Evolutionary conservation across 225 moss, liverwort and hornwort genomes (phyloP), one percentile per base, ranked within the genome.

Genomic region (Marchantia paleacea): DNA sequence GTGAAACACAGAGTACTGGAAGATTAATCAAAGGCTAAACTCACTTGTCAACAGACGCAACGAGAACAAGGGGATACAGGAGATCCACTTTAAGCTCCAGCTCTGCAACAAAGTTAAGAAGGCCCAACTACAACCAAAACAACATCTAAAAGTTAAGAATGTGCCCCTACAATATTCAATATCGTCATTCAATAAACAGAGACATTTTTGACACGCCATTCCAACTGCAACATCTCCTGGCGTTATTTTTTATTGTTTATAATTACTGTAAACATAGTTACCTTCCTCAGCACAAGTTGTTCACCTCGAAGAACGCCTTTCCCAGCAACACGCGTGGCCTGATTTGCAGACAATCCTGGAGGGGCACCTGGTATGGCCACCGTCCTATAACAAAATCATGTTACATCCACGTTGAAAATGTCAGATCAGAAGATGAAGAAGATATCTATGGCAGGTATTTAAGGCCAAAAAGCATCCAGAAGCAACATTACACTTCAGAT

Each of bases 71-170:
- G 31, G 91, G 90, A 78, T 92, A 99, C 29, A 95, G 89, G 81
- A 89, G 86, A 73, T 86, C 84, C 57, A 89, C 86, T 85, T 81
- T 87, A 69, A 95, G 83, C 72, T 92, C 89, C 57, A 94, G 89
- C 88, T 94, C 95, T 76, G 88, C 91, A 79, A 95, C 78, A 75
- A 86, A 91, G 87, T 99, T 99, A 79, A 99, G 92, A 87, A 95
- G 87, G 75, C 99, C 99, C 86, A 99, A 85, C 89, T 89, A 84
- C 66, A 79, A 89, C 84, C 81, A 89, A 73, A 77, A 82, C 81
- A 83, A 78, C 80, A 78, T 76, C 72, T 76, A 78, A 13, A 29
- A 13, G 79, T 85, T 77, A 80, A 73, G 24, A 75, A 30, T 80
- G n/a, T 10, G 50, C 18, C 30, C 15, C 48, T 77, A 49, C 30